Evolutionary conservation across 345 rosid species (phyloP), one percentile per base, ranked within the genome.

Genomic region (Aquilaria malaccensis): DNA sequence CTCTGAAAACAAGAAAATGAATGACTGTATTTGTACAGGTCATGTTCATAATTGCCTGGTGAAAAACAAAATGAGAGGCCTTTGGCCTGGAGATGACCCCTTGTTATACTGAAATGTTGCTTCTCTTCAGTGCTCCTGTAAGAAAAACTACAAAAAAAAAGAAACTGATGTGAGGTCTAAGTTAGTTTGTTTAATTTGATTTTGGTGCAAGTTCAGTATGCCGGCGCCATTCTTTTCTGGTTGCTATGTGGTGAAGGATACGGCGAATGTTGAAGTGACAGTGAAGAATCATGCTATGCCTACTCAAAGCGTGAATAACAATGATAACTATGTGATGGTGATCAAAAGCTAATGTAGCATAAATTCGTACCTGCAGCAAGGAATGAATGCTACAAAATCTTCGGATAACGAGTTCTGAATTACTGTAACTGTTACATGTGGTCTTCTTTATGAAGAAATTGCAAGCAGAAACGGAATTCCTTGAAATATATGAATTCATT

Each of bases 281-380:
- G 52, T 70, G 63, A 43, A 58, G 79, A 74, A 74, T 74, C 70
- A 72, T 79, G 56, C 70, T 70, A 66, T 70, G 43, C 43, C 43
- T 54, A 33, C 59, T 67, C 67, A 60, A 66, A 66, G 64, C 49
- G 52, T 70, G 47, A 60, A 31, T 48, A 47, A 72, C 84, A 79
- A 81, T 79, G 70, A 73, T 70, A 72, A 67, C 74, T 56, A 37
- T 30, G 64, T 71, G 70, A 80, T 77, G 30, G 64, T 71, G 70
- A 80, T 77, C 81, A 74, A 65, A 80, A 79, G 79, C 76, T 79
- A 80, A 78, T 75, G 78, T 70, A 76, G 86, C 75, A 84, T 79
- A 75, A 73, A 73, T 78, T 75, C 82, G 4, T 58, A 30, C 29
- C 67, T 68, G 70, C 71, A 55, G 77, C 60, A 59, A 65, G 59